Conservation (phyloP, 495 filamentous ascomycete genomes). For the Annulohypoxylon stygium region DNA sequence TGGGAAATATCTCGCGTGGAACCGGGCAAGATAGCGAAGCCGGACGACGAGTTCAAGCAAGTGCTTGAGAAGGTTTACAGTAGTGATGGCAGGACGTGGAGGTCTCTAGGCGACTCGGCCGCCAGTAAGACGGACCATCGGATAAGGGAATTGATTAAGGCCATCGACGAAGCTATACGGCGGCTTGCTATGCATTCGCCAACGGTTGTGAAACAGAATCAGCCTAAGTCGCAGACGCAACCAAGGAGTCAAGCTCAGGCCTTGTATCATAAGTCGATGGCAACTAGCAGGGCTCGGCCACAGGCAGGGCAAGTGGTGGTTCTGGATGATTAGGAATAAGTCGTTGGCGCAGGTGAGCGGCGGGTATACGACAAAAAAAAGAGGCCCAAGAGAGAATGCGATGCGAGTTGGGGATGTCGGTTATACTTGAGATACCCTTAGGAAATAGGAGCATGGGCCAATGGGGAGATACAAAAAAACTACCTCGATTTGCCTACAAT, state of each 20-base stretch:
- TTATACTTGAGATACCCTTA: conserved; percentile 49
- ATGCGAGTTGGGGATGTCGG: conserved; percentile 39
- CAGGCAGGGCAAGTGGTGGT: conserved; percentile 44
- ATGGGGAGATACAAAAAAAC: conserved; percentile 10
- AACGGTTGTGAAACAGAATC: conserved; percentile 40
- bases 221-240: conserved; percentile 31
- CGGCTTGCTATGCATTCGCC: conserved; percentile 45
- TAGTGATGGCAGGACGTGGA: conserved; percentile 49
- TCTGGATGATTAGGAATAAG: conserved; percentile 45
- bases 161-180: conserved; percentile 49
- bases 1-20: conserved; percentile 60
- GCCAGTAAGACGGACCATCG: conserved; percentile 50
- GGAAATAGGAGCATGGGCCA: conserved; percentile 35
- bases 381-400: conserved; percentile 39
- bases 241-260: conserved; percentile 36
- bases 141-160: conserved; percentile 53
- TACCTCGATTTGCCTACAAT: background rate
- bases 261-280: conserved; percentile 43
- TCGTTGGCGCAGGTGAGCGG: conserved; percentile 12
- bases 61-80: conserved; percentile 58
- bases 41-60: conserved; percentile 59
- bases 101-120: conserved; percentile 52
- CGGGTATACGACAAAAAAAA: conserved; percentile 36
- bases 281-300: conserved; percentile 37
- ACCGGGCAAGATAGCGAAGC: conserved; percentile 22